These are phyloP conservation scores for Gracilaria gracilis DNA, from an alignment of 23 red algal species.

Conservation along the genomic window DNA sequence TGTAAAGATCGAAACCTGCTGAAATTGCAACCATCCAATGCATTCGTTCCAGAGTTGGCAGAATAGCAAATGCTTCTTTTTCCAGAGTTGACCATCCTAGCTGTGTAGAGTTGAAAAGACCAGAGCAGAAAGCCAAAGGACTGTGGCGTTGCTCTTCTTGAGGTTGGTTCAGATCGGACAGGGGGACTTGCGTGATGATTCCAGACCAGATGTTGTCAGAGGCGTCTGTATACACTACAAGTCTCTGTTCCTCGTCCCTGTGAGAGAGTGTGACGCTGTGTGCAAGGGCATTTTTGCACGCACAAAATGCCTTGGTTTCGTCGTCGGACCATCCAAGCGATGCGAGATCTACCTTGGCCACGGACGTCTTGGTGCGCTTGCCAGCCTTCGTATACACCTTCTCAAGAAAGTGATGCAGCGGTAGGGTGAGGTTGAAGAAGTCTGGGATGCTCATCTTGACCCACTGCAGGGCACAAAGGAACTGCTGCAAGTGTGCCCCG, in stretches of 20 bases:
- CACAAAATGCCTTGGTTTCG: too few relatives aligned
- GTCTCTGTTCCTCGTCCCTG: neutral
- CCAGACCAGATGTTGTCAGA: constrained; percentile 15
- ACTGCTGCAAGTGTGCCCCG: too few relatives aligned
- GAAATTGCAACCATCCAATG: neutral
- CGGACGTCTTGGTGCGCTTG: too few relatives aligned
- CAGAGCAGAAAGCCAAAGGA: neutral
- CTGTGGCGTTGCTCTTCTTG: neutral
- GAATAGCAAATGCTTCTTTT: constrained; percentile 1
- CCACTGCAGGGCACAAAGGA: too few relatives aligned
- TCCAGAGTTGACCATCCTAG: neutral
- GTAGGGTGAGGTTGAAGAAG: too few relatives aligned
- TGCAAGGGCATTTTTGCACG: neutral
- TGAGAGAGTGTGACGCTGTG: neutral
- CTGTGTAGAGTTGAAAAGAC: neutral
- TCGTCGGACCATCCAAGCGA: too few relatives aligned
- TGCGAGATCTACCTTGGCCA: too few relatives aligned
- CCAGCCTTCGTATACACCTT: too few relatives aligned
- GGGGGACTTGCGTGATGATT: constrained; percentile 28
- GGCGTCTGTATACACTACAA: constrained; percentile 8
- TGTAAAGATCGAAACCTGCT: neutral
- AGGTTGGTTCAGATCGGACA: too few relatives aligned
- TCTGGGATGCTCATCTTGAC: too few relatives aligned
- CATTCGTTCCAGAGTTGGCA: too few relatives aligned
- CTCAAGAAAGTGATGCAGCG: too few relatives aligned